phyloP scores from a whole-genome alignment of 2,329 filamentous ascomycete genomes.

The Daldinia sp. region DNA sequence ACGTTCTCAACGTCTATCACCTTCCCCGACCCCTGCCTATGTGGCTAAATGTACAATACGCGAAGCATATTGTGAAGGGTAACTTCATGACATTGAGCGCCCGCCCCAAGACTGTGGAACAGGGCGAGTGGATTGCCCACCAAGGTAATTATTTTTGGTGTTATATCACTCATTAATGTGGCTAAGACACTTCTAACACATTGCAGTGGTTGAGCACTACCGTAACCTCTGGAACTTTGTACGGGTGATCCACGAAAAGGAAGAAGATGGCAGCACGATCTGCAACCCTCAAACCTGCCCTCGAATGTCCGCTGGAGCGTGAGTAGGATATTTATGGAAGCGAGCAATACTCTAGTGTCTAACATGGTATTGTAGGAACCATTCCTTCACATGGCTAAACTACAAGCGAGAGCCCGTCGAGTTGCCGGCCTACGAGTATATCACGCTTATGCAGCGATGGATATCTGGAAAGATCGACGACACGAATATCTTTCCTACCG shows the following conservation, averaged over 20 bases:
- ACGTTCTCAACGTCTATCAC: conserved; percentile 67
- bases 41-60: conserved; percentile 78
- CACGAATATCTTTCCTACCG: conserved; percentile 87
- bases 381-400: conserved; percentile 97
- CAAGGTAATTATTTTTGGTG: conserved; percentile 71
- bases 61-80: conserved; percentile 90
- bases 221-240: conserved; percentile 89
- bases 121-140: conserved; percentile 95
- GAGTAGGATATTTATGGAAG: conserved; percentile 54
- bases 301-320: conserved; percentile 94
- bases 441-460: conserved; percentile 96
- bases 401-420: conserved; percentile 86
- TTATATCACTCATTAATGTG: background rate
- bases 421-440: conserved; percentile 91
- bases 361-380: conserved; percentile 64
- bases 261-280: conserved; percentile 77
- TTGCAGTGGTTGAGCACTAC: conserved; percentile 87
- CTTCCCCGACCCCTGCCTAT: conserved; percentile 73
- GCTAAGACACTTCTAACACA: conserved; percentile 29
- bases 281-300: conserved; percentile 88
- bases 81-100: conserved; percentile 97
- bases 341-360: conserved; percentile 11
- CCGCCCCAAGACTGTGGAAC: conserved; percentile 90
- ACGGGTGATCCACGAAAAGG: conserved; percentile 85
- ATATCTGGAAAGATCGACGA: conserved; percentile 96